Conservation (phyloP, 148 eudicot species). For the Arbutus unedo region DNA sequence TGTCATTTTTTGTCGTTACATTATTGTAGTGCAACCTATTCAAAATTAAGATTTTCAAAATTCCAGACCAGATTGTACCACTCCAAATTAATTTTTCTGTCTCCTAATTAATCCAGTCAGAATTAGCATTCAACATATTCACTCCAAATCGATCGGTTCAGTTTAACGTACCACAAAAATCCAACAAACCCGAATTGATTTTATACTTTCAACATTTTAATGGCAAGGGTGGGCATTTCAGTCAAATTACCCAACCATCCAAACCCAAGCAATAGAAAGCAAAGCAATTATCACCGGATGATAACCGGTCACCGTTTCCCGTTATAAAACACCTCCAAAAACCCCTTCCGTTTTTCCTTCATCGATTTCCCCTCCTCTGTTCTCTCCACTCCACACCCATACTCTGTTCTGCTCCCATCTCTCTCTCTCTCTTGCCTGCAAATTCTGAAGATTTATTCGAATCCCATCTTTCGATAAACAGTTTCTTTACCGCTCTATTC, state of each 20-base stretch:
- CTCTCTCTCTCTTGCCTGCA: not conserved
- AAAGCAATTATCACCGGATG: constrained; percentile 20
- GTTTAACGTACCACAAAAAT: too few relatives aligned
- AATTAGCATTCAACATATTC: too few relatives aligned
- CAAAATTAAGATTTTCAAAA: too few relatives aligned
- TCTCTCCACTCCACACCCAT: not conserved
- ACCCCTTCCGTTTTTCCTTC: constrained; percentile 13
- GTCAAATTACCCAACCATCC: not conserved
- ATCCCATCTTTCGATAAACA: not conserved
- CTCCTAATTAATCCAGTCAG: too few relatives aligned
- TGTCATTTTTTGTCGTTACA: too few relatives aligned
- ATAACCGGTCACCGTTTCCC: constrained; percentile 21
- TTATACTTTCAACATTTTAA: too few relatives aligned
- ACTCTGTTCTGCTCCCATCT: not conserved
- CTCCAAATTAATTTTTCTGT: too few relatives aligned
- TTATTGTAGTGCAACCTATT: too few relatives aligned
- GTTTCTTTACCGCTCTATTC: not conserved
- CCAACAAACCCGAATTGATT: too few relatives aligned
- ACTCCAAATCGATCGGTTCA: too few relatives aligned
- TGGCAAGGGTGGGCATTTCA: not conserved
- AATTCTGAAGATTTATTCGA: not conserved
- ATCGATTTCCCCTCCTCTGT: constrained; percentile 10
- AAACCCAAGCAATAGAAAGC: not conserved
- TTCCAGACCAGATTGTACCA: too few relatives aligned
- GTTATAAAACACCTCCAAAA: constrained; percentile 9